These are phyloP conservation scores for Filobasidium uniguttulatum DNA, from an alignment of 1,284 basidiomycete genomes.

Conservation along the genomic window DNA sequence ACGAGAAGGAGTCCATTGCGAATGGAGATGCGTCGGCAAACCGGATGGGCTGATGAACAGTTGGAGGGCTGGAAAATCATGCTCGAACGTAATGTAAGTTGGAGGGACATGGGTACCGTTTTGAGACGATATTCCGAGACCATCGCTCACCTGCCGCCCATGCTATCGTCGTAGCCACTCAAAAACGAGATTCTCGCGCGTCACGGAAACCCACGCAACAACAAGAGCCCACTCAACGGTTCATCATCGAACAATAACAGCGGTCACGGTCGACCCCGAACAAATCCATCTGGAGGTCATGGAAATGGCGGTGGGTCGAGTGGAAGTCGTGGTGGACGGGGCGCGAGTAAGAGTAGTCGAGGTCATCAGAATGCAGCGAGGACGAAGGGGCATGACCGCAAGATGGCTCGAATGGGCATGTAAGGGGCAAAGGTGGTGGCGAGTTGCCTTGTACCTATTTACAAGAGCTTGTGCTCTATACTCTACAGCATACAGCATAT, in stretches of 20 bases:
- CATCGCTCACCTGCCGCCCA: too few relatives aligned
- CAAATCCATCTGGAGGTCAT: slow-evolving; percentile 15
- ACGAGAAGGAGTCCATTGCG: slow-evolving; percentile 56
- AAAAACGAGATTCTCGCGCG: slow-evolving; percentile 34
- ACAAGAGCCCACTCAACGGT: slow-evolving; percentile 5
- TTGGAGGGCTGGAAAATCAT: slow-evolving; percentile 79
- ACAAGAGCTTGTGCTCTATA: too few relatives aligned
- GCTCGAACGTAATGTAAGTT: slow-evolving; percentile 64
- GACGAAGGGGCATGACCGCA: slow-evolving; percentile 34
- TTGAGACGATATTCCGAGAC: too few relatives aligned
- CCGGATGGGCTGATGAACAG: slow-evolving; percentile 61
- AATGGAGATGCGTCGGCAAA: slow-evolving; percentile 50
- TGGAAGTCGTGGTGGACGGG: slow-evolving; percentile 17
- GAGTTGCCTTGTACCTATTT: too few relatives aligned
- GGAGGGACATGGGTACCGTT: too few relatives aligned
- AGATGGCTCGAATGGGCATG: slow-evolving; percentile 23
- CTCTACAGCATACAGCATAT: too few relatives aligned
- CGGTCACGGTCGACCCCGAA: slow-evolving; percentile 5
- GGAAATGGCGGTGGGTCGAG: slow-evolving; percentile 15
- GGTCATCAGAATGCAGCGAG: slow-evolving; percentile 36
- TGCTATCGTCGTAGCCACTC: slow-evolving; percentile 30
- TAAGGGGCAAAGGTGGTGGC: too few relatives aligned
- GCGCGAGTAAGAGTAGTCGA: slow-evolving; percentile 28
- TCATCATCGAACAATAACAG: slow-evolving; percentile 5
- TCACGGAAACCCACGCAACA: slow-evolving; percentile 18